These are phyloP conservation scores for Diutina rugosa DNA, from an alignment of 1,139 yeast species.

Conservation along the genomic window DNA sequence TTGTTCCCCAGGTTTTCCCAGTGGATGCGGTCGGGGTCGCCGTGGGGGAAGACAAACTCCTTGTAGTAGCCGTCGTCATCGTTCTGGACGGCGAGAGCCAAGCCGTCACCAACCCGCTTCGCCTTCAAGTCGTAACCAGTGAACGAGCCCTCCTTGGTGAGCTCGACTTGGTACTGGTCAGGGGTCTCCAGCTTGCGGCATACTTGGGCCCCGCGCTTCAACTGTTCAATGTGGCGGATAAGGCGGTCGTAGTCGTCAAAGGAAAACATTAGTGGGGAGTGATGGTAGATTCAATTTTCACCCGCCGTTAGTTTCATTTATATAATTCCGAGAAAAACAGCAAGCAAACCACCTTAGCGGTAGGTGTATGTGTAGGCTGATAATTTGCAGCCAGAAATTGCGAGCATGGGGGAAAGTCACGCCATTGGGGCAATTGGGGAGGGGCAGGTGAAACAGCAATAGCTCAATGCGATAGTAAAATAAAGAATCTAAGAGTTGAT, in stretches of 20 bases:
- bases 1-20: neutral
- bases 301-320: too few relatives aligned
- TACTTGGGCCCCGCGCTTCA: neutral
- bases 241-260: neutral
- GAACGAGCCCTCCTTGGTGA: neutral
- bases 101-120: neutral
- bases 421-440: too few relatives aligned
- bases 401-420: too few relatives aligned
- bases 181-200: neutral
- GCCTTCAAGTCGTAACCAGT: conserved; percentile 1
- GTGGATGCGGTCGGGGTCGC: neutral
- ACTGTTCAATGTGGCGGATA: neutral
- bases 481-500: too few relatives aligned
- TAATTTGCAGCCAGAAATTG: too few relatives aligned
- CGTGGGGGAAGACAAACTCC: conserved; percentile 1
- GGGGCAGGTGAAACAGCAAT: too few relatives aligned
- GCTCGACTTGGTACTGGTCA: neutral
- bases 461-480: too few relatives aligned
- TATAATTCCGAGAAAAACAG: neutral
- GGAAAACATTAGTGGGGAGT: neutral
- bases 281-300: neutral
- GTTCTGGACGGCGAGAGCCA: neutral
- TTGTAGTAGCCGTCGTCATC: neutral
- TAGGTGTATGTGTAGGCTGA: too few relatives aligned
- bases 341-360: neutral